phyloP scores from a whole-genome alignment of 1,284 basidiomycete genomes.

The Cutaneotrichosporon sp. region DNA sequence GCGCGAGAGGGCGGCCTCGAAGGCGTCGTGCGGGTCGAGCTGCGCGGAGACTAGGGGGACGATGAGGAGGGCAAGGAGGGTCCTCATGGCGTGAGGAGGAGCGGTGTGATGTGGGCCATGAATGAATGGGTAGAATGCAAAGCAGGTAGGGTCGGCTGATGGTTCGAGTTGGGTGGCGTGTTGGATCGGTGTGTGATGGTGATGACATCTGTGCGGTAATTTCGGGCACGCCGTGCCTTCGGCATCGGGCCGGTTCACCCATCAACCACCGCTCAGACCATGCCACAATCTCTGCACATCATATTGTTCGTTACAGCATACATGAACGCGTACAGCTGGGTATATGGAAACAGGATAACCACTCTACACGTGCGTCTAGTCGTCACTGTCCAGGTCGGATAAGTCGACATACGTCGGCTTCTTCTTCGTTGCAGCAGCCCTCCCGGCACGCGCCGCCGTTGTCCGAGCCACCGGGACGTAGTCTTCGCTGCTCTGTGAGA shows the following conservation, averaged over 20 bases:
- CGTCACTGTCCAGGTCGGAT: conserved; percentile 21
- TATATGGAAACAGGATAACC: neutral
- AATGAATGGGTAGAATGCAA: neutral
- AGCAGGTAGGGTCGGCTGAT: neutral
- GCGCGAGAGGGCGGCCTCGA: neutral
- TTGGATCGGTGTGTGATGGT: neutral
- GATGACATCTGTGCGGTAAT: neutral
- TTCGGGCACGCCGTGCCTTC: neutral
- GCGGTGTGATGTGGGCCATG: neutral
- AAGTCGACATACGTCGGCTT: conserved; percentile 27
- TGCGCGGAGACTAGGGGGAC: conserved; percentile 7
- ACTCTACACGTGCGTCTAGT: conserved; percentile 7
- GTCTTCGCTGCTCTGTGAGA: conserved; percentile 2
- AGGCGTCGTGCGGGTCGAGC: neutral
- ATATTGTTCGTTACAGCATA: neutral
- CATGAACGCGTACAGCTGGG: neutral
- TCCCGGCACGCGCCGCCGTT: conserved; percentile 13
- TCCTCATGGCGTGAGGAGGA: conserved; percentile 11
- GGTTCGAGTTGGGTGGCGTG: neutral
- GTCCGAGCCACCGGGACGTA: conserved; percentile 3
- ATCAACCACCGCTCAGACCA: neutral
- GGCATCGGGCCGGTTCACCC: neutral
- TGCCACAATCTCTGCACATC: neutral
- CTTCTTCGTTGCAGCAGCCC: conserved; percentile 20
- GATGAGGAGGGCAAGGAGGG: conserved; percentile 9